Base-by-base conservation (phyloP, 2,329 filamentous ascomycete species). In the Aureobasidium zeae region DNA sequence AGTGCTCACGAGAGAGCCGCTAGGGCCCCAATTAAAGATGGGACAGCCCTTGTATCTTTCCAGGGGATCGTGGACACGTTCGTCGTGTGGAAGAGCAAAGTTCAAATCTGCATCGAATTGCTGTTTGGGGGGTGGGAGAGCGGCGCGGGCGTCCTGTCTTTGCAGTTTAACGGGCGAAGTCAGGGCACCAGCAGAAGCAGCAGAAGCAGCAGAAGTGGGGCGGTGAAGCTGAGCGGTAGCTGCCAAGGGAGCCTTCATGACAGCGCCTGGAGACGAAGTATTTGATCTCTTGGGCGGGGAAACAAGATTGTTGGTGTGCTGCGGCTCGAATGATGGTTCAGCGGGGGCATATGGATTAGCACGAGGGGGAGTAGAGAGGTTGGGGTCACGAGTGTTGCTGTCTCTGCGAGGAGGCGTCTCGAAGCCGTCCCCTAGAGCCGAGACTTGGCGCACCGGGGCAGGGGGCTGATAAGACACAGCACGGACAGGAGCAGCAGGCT, bases 21-120 rank as follows among this genome's bases (percentile, higher is more conserved):
- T 88, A 36, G 93, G 79, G 2, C 86, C 87, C 81, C 93, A 98
- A 1, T 76, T 76, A 55, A 96, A 81, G 10, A 94, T 74, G 0
- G 93, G 91, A 10, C 77, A 75, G 3, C 93, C 93, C 64, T 83
- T 87, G 91, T 91, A 98, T 52, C 91, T 74, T 59, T 94, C 75
- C 5, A 98, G 68, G 2, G 81, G 78, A 64, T 98, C 91, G 13
- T 77, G 65, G 55, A 69, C 66, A 26, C 69, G 68, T 34, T 74
- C 75, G 47, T 72, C 76, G 35, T 64, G 65, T 3, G 77, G 77
- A 4, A 66, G 53, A 39, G 79, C 71, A 48, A 75, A 79, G 15
- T 71, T 66, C 12, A 77, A 61, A 17, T 72, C 67, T 19, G 68
- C 63, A 11, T 70, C 71, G 30, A 68, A 62, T 33, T 68, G 64